These are phyloP conservation scores for Aspergillus asperescens DNA, from an alignment of 495 filamentous ascomycete species.

Conservation along the genomic window DNA sequence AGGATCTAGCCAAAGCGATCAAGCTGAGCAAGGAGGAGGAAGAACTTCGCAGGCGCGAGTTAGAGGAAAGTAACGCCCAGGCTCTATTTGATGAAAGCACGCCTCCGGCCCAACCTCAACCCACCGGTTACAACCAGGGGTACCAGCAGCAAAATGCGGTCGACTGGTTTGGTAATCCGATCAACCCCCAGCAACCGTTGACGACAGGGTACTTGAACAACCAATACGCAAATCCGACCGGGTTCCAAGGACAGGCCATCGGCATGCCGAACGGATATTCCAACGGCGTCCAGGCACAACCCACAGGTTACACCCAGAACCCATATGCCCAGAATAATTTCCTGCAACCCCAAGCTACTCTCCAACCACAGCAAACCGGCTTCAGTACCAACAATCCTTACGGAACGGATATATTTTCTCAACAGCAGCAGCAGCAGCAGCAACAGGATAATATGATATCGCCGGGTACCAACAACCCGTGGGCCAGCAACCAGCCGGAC, in stretches of 20 bases:
- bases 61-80: slow-evolving; percentile 83
- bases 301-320: slow-evolving; percentile 56
- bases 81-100: slow-evolving; percentile 76
- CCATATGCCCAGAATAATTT: slow-evolving; percentile 50
- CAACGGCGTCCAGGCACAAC: slow-evolving; percentile 61
- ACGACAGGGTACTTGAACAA: slow-evolving; percentile 81
- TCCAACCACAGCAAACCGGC: slow-evolving; percentile 69
- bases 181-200: slow-evolving; percentile 67
- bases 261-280: slow-evolving; percentile 63
- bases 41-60: slow-evolving; percentile 74
- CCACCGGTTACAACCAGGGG: slow-evolving; percentile 87
- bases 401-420: slow-evolving; percentile 43
- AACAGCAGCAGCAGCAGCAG: slow-evolving; percentile 47
- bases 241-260: slow-evolving; percentile 57
- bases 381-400: slow-evolving; percentile 69
- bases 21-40: slow-evolving; percentile 96
- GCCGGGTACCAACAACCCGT: slow-evolving; percentile 82
- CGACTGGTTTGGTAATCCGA: slow-evolving; percentile 94
- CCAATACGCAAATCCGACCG: slow-evolving; percentile 71
- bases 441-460: slow-evolving; percentile 55
- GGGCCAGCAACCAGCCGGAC: slow-evolving; percentile 43
- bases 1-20: slow-evolving; percentile 90
- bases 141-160: slow-evolving; percentile 95
- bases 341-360: slow-evolving; percentile 44
- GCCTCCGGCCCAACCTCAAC: slow-evolving; percentile 63